Base-by-base conservation (phyloP, 345 rosid genomes). In the Salix arbutifolia region DNA sequence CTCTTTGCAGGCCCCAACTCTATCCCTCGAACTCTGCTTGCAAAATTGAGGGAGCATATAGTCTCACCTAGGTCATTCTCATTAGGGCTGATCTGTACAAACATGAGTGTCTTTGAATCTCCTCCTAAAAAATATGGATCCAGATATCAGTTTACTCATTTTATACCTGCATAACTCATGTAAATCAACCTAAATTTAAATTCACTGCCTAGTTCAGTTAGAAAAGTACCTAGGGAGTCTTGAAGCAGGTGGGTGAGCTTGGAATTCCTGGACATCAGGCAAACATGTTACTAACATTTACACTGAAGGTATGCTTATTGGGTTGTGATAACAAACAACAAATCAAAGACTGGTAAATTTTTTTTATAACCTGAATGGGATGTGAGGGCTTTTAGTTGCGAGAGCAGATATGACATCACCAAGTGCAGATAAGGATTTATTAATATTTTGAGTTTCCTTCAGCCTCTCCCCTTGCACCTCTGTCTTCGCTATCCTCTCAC, bases 221-320 rank as follows among this genome's bases (percentile, higher is more conserved):
- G 38, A 64, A 74, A 52, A 61, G 62, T 84, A 92, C 99, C 99
- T 79, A 96, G 81, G 82, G 98, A 96, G 74, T 93, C 98, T 83
- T 96, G 99, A 85, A 96, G 99, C 86, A 93, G 84, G 79, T 93
- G 98, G 4, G 99, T 93, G 74, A 96, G 99, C 89, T 93, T 96
- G 77, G 99, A 96, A 82, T 96, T 96, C 88, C 99, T 96, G 80
- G 90, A 85, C n/a, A 37, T 35, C 4, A 23, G 28, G 53, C 31
- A 72, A 73, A 65, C 77, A 67, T 77, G 67, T 42, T 50, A n/a
- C 6, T 30, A 38, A 60, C 58, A 21, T 48, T 78, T 62, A 68
- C 61, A 52, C 25, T 40, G 38, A 21, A 28, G 37, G 9, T 42
- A 28, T 50, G 26, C n/a, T 11, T 26, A 2, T 1, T 33, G 11